Conservation (phyloP, 352 stramenopile species). For the Pythium phragmitis region DNA sequence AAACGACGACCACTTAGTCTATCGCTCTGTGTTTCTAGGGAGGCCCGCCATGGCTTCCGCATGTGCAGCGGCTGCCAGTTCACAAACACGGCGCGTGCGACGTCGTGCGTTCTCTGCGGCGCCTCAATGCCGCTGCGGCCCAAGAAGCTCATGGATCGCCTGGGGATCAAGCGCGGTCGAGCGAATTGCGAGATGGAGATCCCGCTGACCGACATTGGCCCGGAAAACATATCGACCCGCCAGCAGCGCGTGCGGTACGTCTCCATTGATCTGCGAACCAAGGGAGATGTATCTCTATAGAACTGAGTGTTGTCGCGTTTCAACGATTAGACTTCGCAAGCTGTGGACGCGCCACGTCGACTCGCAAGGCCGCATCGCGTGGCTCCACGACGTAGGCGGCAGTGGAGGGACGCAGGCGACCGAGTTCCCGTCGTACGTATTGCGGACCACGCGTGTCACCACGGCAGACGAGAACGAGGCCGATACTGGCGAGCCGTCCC, state of each 20-base stretch:
- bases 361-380: slow-evolving; percentile 8
- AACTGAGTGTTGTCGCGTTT: not conserved
- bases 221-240: not conserved
- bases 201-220: not conserved
- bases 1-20: not conserved
- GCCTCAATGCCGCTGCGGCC: slow-evolving; percentile 2
- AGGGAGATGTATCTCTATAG: not conserved
- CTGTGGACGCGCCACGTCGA: slow-evolving; percentile 10
- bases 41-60: slow-evolving; percentile 16
- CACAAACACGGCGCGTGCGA: slow-evolving; percentile 15
- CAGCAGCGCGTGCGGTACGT: slow-evolving; percentile 18
- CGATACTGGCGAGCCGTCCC: not conserved
- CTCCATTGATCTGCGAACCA: not conserved
- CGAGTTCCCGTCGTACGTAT: slow-evolving; percentile 4
- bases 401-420: not conserved
- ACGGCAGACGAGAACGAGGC: not conserved
- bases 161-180: not conserved
- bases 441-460: not conserved
- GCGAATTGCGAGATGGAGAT: not conserved
- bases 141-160: not conserved
- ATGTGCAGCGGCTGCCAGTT: slow-evolving; percentile 19
- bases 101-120: slow-evolving; percentile 20
- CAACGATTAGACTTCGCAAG: slow-evolving; percentile 7
- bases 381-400: not conserved
- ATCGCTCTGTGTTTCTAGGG: not conserved